phyloP scores from a whole-genome alignment of 2,329 filamentous ascomycete genomes.

The Aspergillus brunneoviolaceus region DNA sequence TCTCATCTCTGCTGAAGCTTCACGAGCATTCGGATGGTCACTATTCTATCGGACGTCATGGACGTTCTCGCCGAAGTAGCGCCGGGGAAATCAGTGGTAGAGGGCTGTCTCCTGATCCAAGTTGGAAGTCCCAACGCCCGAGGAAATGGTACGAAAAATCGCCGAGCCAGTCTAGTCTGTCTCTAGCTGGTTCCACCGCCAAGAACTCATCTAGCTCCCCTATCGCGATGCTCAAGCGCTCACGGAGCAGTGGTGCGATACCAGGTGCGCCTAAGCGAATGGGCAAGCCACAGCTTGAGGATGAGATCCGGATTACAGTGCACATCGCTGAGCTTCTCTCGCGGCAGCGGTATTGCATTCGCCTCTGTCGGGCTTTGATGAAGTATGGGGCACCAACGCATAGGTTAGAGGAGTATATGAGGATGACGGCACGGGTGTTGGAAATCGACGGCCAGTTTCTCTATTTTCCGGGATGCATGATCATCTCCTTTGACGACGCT shows the following conservation, averaged over 20 bases:
- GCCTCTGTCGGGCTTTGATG: slow-evolving; percentile 86
- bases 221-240: slow-evolving; percentile 35
- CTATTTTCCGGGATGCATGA: slow-evolving; percentile 92
- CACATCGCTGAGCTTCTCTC: slow-evolving; percentile 70
- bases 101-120: slow-evolving; percentile 33
- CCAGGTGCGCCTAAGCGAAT: slow-evolving; percentile 28
- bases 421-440: slow-evolving; percentile 81
- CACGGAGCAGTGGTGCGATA: slow-evolving; percentile 37
- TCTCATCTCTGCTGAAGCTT: slow-evolving; percentile 70
- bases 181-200: slow-evolving; percentile 31
- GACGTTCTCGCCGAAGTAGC: slow-evolving; percentile 33
- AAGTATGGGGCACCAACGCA: slow-evolving; percentile 90
- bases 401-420: slow-evolving; percentile 86
- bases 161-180: slow-evolving; percentile 36
- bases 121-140: slow-evolving; percentile 30
- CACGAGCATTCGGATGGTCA: slow-evolving; percentile 55
- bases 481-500: slow-evolving; percentile 75
- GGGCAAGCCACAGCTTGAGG: slow-evolving; percentile 38
- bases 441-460: slow-evolving; percentile 89
- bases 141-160: slow-evolving; percentile 45
- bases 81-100: slow-evolving; percentile 31
- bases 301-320: slow-evolving; percentile 60
- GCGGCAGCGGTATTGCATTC: slow-evolving; percentile 80
- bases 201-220: slow-evolving; percentile 32
- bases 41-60: slow-evolving; percentile 29